Evolutionary conservation across 768 basidiomycete species (phyloP), one percentile per base, ranked within the genome.

Genomic region (Tylopilus plumbeoviolaceoides): DNA sequence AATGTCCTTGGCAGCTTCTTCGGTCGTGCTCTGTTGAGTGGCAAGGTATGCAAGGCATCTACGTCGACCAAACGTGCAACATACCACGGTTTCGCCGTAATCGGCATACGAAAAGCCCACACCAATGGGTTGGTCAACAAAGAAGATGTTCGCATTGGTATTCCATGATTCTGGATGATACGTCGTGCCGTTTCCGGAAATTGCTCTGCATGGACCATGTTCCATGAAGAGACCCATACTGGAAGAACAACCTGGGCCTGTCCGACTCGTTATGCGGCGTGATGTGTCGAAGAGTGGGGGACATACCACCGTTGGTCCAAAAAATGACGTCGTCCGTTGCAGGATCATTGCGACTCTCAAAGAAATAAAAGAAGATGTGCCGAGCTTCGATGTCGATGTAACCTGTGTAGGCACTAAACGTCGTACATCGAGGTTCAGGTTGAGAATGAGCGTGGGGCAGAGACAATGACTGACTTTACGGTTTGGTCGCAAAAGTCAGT

Each of bases 341-440:
- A 27, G 83, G 83, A 58, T 80, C 70, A 44, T 73, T 73, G 55
- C 87, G 71, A 56, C 81, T 83, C 68, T 88, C 84, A 65, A 88
- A 89, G 69, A 88, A 88, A 67, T 86, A 86, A 71, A 88, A 87
- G 67, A 84, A 84, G 38, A 85, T 49, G 56, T 84, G 84, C 50
- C 82, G 78, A 20, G 82, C 81, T 61, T 81, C 72, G 42, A 84
- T 74, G 54, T 86, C 84, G 49, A 87, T 83, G 58, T 86, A 86
- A 10, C 85, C 85, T 0, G 83, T 84, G 62, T 82, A 87, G 1
- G 76, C 69, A 18, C 81, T 84, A 30, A 35, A 25, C 9, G 39
- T 54, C 9, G 40, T 51, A 43, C 4, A 7, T 55, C 8, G 25
- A 53, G 21, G 51, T 4, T 46, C 23, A 23, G n/a, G 12, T 9